Base-by-base conservation (phyloP, 805 yeast genomes). In the Grigorovia transvaalensis region DNA sequence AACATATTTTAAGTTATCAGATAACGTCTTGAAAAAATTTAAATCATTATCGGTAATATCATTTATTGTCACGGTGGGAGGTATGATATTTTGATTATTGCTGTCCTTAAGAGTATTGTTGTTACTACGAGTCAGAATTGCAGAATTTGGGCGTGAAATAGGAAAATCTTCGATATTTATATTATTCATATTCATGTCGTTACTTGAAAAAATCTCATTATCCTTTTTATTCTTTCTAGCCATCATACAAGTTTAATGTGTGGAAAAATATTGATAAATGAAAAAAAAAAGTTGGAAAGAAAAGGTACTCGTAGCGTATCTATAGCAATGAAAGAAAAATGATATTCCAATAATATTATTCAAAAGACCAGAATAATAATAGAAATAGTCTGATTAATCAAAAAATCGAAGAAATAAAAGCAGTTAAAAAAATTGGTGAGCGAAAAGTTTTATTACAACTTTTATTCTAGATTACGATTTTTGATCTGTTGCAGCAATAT, bases 1-100 rank as follows among this genome's bases (percentile, higher is more conserved):
- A 9, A 61, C 61, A 45, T 61, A 63, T 50, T 64, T 64, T 47
- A 62, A 50, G 43, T 61, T 62, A 33, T 64, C 66, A 12, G 65
- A 56, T 30, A 64, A 56, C 1, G 56, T 62, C 50, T 59, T 60
- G 50, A 63, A 64, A 48, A 64, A 63, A 42, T 56, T 56, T 11
- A 61, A 59, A 49, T 64, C 68, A n/a, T 59, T 55, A 4, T 52
- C 53, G 11, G 17, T 38, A 19, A 45, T 45, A 45, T 45, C 47
- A 33, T 33, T 33, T 17, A 33, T 45, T n/a, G 18, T 38, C 9
- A 38, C 17, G 7, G 38, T 13, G 12, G 47, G 17, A 9, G 47
- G 47, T 8, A 20, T 29, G 5, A 30, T 23, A n/a, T 30, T 29
- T 15, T 13, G 35, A 45, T 13, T 27, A 23, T 19, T 17, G 9